These are phyloP conservation scores for Candida labiduridarum DNA, from an alignment of 1,139 yeast species.

Conservation along the genomic window DNA sequence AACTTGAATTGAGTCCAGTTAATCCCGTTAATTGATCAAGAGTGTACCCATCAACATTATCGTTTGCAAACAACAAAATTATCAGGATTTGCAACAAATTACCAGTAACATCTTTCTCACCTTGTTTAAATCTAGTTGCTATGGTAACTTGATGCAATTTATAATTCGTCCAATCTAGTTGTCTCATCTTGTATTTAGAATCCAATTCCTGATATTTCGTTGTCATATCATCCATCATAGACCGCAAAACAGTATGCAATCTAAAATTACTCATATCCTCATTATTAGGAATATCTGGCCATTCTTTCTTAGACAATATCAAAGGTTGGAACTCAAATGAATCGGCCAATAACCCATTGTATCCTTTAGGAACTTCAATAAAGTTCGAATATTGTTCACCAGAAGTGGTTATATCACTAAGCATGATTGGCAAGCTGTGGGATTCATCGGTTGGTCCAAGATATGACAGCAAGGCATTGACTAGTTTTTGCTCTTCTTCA, in stretches of 20 bases:
- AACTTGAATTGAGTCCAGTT: conserved; percentile 30
- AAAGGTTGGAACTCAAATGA: conserved; percentile 34
- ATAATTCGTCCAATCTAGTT: conserved; percentile 34
- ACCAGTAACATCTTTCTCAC: conserved; percentile 36
- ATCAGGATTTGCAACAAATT: conserved; percentile 44
- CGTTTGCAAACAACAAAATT: conserved; percentile 29
- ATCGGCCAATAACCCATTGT: conserved; percentile 1
- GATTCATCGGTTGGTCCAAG: conserved; percentile 40
- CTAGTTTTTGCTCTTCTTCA: conserved; percentile 28
- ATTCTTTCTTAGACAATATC: conserved; percentile 35
- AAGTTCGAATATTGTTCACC: conserved; percentile 19
- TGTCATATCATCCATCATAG: conserved; percentile 20
- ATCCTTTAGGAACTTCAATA: neutral
- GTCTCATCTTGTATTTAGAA: conserved; percentile 22
- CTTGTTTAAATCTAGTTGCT: conserved; percentile 28
- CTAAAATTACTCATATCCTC: conserved; percentile 19
- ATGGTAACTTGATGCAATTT: conserved; percentile 39
- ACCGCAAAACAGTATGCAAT: conserved; percentile 20
- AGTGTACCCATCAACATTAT: conserved; percentile 18
- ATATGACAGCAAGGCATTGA: conserved; percentile 24
- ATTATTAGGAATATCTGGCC: conserved; percentile 46
- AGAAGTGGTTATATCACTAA: conserved; percentile 32
- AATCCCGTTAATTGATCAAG: conserved; percentile 21
- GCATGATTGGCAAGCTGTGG: conserved; percentile 33
- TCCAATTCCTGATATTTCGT: conserved; percentile 20